Evolutionary conservation across 2,329 filamentous ascomycete genomes (phyloP).

Genomic region (Nigrospora sphaerica): DNA sequence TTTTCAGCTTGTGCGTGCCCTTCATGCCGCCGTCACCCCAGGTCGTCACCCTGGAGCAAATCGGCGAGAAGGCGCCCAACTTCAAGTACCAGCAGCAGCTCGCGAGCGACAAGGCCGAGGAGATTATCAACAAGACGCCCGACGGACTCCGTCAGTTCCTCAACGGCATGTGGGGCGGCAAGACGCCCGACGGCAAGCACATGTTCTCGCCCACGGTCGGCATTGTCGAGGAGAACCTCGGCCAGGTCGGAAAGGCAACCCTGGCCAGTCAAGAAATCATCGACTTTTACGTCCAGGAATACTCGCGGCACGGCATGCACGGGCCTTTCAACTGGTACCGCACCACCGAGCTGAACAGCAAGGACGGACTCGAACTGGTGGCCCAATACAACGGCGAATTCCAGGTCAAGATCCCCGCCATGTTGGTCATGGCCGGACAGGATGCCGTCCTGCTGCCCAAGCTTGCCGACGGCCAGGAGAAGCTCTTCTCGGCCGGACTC

Average conservation of each 20-base stretch:
- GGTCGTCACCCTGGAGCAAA: constrained; percentile 29
- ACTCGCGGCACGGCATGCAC: constrained; percentile 61
- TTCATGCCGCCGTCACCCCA: constrained; percentile 45
- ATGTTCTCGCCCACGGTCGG: constrained; percentile 55
- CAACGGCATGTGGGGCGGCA: constrained; percentile 65
- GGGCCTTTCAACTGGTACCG: constrained; percentile 90
- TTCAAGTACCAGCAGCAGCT: constrained; percentile 85
- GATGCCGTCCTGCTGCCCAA: constrained; percentile 68
- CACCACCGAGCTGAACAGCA: constrained; percentile 63
- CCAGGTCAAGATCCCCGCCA: constrained; percentile 45
- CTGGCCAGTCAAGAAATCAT: constrained; percentile 56
- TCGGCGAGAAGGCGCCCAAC: constrained; percentile 55
- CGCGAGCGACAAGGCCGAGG: constrained; percentile 58
- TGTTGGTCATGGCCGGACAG: constrained; percentile 67
- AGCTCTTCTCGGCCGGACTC: constrained; percentile 54
- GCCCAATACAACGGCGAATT: constrained; percentile 51
- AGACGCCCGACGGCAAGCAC: constrained; percentile 51
- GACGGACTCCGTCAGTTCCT: constrained; percentile 64
- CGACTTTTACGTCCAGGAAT: constrained; percentile 71
- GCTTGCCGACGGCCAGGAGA: constrained; percentile 67
- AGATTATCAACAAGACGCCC: constrained; percentile 40
- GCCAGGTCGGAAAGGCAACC: constrained; percentile 41
- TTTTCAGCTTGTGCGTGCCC: constrained; percentile 79
- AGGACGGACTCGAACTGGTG: constrained; percentile 66
- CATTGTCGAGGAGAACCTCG: constrained; percentile 55